Evolutionary conservation across 805 yeast genomes (phyloP).

Genomic region (Lipomyces chichibuensis): DNA sequence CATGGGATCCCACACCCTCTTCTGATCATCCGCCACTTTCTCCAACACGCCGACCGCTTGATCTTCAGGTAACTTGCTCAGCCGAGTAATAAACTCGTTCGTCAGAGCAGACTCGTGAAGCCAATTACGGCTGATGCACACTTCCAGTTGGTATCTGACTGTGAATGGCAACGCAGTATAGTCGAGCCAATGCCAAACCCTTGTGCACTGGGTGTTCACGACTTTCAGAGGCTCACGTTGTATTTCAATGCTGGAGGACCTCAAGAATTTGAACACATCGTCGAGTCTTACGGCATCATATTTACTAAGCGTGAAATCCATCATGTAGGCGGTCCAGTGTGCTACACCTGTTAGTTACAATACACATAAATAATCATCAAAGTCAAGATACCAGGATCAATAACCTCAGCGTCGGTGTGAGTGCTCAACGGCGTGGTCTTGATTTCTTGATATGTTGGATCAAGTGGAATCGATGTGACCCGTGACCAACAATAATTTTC

Average conservation of each 20-base stretch:
- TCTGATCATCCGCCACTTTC: slow-evolving; percentile 4
- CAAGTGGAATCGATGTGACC: neutral
- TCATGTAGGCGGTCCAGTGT: slow-evolving; percentile 7
- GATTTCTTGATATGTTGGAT: neutral
- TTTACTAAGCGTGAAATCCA: slow-evolving; percentile 1
- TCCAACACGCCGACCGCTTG: slow-evolving; percentile 9
- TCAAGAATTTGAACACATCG: neutral
- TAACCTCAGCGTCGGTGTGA: neutral
- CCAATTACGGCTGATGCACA: slow-evolving; percentile 10
- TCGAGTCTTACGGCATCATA: neutral
- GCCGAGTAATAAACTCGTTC: slow-evolving; percentile 1
- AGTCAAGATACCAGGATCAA: neutral
- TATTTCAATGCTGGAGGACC: neutral
- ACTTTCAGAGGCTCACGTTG: neutral
- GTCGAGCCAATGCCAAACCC: slow-evolving; percentile 8
- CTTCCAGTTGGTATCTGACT: slow-evolving; percentile 12
- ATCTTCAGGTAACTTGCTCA: slow-evolving; percentile 2
- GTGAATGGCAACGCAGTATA: neutral
- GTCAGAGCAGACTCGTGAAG: slow-evolving; percentile 12
- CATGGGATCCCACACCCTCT: slow-evolving; percentile 14
- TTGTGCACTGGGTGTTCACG: neutral
- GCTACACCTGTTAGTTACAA: neutral
- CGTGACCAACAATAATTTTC: slow-evolving; percentile 7
- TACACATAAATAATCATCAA: neutral
- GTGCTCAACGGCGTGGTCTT: neutral